Base-by-base conservation (phyloP, 2,329 filamentous ascomycete species). In the Penicillium hordei region DNA sequence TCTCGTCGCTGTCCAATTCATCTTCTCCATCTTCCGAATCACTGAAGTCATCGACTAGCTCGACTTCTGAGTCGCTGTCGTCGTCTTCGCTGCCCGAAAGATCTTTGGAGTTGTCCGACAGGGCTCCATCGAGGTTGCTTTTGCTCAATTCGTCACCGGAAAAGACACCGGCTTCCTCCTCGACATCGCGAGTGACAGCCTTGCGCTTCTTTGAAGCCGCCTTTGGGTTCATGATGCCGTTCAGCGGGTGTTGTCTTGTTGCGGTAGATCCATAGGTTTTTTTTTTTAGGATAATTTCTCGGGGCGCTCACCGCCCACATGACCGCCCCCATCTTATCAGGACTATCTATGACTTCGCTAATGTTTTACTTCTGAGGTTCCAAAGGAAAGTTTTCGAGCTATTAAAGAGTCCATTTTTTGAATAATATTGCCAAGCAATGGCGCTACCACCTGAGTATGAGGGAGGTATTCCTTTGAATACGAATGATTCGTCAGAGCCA, bases 151-250 rank as follows among this genome's bases (percentile, higher is more conserved):
- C 86, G 64, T 86, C 82, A 33, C 86, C 86, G 23, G 83, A 86
- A 57, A 81, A 80, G 3, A 79, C 74, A 60, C 83, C 78, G 15
- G 78, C 75, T 49, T 76, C 72, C 57, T 78, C 77, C 46, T 79
- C 76, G 19, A 79, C 75, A 65, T 85, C 83, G 33, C 79, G 79
- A 25, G 80, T 82, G 21, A 84, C 79, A 60, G 83, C 83, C 75
- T 89, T 90, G 64, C 88, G 84, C 79, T 90, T 90, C 72, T 83
- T 81, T 33, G 76, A 79, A 45, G 72, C 67, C 57, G 77, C 74
- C 63, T 66, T 65, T 54, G 66, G 61, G 60, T 70, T 67, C 75
- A 77, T 77, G 57, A 65, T 61, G 59, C 49, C 49, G 51, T 60
- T 52, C 42, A 60, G 40, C 43, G 57, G 40, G 15, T 53, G 55